These are phyloP conservation scores for Colletotrichum trifolii DNA, from an alignment of 2,329 filamentous ascomycete species.

Conservation along the genomic window DNA sequence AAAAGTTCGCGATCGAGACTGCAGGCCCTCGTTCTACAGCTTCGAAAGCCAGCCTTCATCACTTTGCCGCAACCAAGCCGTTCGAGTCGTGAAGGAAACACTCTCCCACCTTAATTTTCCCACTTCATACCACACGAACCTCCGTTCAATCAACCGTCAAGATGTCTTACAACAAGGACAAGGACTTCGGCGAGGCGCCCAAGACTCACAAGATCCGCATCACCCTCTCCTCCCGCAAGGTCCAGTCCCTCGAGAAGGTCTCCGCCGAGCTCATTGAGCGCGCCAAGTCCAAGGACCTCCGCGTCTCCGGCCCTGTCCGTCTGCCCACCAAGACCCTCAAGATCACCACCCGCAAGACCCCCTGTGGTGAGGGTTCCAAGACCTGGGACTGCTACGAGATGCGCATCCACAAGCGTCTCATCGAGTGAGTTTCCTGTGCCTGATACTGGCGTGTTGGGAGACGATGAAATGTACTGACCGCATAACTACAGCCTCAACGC, in stretches of 20 bases:
- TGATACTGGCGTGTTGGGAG: background rate
- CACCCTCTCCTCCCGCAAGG: slow-evolving; percentile 83
- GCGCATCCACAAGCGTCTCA: slow-evolving; percentile 99
- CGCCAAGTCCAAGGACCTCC: slow-evolving; percentile 97
- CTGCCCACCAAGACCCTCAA: slow-evolving; percentile 97
- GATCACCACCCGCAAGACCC: slow-evolving; percentile 98
- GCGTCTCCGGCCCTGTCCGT: slow-evolving; percentile 90
- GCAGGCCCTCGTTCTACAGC: slow-evolving; percentile 13
- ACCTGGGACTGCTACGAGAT: slow-evolving; percentile 99
- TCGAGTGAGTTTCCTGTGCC: slow-evolving; percentile 72
- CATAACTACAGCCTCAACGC: slow-evolving; percentile 77
- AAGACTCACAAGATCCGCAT: slow-evolving; percentile 99
- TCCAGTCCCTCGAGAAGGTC: slow-evolving; percentile 96
- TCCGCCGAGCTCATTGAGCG: slow-evolving; percentile 98
- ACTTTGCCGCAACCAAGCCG: slow-evolving; percentile 80
- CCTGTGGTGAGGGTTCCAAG: slow-evolving; percentile 99
- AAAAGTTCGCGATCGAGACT: slow-evolving; percentile 38
- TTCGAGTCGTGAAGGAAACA: slow-evolving; percentile 86
- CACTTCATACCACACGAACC: background rate
- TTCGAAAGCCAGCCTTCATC: slow-evolving; percentile 68
- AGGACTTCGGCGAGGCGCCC: slow-evolving; percentile 90
- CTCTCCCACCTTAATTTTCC: slow-evolving; percentile 26
- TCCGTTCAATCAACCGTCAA: slow-evolving; percentile 52
- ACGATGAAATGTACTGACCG: slow-evolving; percentile 30
- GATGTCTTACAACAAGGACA: slow-evolving; percentile 98